Conservation (phyloP, 352 stramenopile species). For the Pythium myriotylum region DNA sequence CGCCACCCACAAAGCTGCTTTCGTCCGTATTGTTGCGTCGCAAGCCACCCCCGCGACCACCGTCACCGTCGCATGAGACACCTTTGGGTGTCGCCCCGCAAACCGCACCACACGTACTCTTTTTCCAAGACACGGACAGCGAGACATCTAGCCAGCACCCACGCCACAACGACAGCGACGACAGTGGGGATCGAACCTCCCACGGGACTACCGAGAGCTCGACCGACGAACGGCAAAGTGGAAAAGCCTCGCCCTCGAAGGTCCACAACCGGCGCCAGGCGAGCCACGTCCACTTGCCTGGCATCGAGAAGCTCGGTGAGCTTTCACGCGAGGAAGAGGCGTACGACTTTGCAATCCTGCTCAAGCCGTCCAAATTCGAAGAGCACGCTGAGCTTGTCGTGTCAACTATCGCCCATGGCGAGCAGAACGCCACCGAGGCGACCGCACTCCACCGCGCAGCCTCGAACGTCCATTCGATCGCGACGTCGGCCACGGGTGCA, state of each 20-base stretch:
- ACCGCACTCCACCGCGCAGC: neutral
- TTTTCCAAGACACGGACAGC: constrained; percentile 32
- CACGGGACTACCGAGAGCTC: constrained; percentile 6
- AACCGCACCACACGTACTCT: constrained; percentile 15
- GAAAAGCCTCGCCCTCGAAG: neutral
- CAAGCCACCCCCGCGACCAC: constrained; percentile 9
- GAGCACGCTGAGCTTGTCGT: constrained; percentile 40
- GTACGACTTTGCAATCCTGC: constrained; percentile 85
- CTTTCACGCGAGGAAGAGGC: constrained; percentile 72
- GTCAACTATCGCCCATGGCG: constrained; percentile 5
- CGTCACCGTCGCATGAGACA: neutral
- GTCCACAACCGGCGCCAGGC: neutral
- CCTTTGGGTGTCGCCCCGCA: neutral
- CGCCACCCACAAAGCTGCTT: constrained; percentile 1
- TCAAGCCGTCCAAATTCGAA: constrained; percentile 75
- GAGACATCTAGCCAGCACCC: constrained; percentile 16
- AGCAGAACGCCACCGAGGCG: neutral
- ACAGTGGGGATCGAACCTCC: neutral
- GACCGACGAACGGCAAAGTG: neutral
- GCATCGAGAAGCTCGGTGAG: constrained; percentile 51
- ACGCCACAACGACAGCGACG: neutral
- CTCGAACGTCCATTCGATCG: constrained; percentile 8
- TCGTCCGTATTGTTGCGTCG: constrained; percentile 23
- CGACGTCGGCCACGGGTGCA: constrained; percentile 1
- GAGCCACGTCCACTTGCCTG: constrained; percentile 4